phyloP scores from a whole-genome alignment of 1,139 yeast species.

The Blastobotrys petasosporus region DNA sequence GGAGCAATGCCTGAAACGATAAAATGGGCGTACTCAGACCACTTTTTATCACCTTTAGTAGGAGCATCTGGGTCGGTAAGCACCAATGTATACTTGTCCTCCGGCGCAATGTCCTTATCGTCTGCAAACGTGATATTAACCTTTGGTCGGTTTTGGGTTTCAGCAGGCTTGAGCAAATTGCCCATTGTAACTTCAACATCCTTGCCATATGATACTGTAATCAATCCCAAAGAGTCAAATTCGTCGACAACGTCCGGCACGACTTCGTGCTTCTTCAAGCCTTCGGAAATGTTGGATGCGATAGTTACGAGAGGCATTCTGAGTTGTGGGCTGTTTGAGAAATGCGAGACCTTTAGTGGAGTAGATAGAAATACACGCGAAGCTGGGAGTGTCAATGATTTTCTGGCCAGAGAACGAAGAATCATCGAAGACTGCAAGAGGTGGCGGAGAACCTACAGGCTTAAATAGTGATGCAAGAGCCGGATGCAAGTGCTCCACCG shows the following conservation, averaged over 20 bases:
- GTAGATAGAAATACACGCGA: too few relatives aligned
- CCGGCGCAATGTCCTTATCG: constrained; percentile 27
- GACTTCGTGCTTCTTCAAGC: constrained; percentile 54
- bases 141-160: constrained; percentile 59
- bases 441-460: too few relatives aligned
- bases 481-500: too few relatives aligned
- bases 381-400: too few relatives aligned
- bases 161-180: constrained; percentile 57
- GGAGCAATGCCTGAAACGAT: constrained; percentile 55
- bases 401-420: too few relatives aligned
- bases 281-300: constrained; percentile 55
- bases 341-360: background rate
- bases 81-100: constrained; percentile 64
- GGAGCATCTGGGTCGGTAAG: constrained; percentile 96
- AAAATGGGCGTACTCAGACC: constrained; percentile 86
- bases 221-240: constrained; percentile 34
- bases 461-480: too few relatives aligned
- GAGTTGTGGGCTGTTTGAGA: background rate
- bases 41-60: constrained; percentile 67
- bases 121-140: constrained; percentile 62
- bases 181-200: constrained; percentile 71
- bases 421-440: too few relatives aligned
- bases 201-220: constrained; percentile 43
- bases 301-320: constrained; percentile 41
- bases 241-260: constrained; percentile 50